phyloP scores from a whole-genome alignment of 352 stramenopile species.

The Thalassiosira sp. region DNA sequence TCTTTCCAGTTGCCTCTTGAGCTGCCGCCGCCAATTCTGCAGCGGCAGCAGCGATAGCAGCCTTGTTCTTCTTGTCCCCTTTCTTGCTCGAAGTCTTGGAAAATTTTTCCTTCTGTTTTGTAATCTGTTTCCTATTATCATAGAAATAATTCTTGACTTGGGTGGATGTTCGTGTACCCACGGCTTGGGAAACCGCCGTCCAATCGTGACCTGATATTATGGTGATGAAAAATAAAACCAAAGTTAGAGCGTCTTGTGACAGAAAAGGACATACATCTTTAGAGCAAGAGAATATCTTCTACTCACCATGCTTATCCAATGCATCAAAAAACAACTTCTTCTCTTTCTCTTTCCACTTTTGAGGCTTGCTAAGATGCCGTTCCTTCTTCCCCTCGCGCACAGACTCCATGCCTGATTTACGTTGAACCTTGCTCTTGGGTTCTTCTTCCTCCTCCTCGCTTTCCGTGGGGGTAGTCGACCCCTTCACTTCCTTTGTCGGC shows the following conservation, averaged over 20 bases:
- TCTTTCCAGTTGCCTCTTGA: conserved; percentile 10
- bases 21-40: neutral
- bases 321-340: conserved; percentile 80
- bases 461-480: conserved; percentile 22
- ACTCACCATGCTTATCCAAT: conserved; percentile 73
- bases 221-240: conserved; percentile 12
- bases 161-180: conserved; percentile 68
- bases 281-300: neutral
- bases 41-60: neutral
- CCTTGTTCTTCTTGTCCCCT: conserved; percentile 1
- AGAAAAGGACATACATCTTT: conserved; percentile 3
- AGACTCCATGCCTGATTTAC: no score
- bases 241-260: neutral
- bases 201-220: conserved; percentile 56
- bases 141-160: conserved; percentile 85
- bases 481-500: conserved; percentile 9
- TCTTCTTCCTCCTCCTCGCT: conserved; percentile 16
- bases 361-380: conserved; percentile 39
- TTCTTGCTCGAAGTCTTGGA: conserved; percentile 24
- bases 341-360: conserved; percentile 79
- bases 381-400: no score
- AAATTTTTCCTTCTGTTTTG: conserved; percentile 56
- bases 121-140: conserved; percentile 75
- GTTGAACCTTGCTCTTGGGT: no score
- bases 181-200: conserved; percentile 57